These are phyloP conservation scores for Aspergillus hancockii DNA, from an alignment of 495 filamentous ascomycete species.

Conservation along the genomic window DNA sequence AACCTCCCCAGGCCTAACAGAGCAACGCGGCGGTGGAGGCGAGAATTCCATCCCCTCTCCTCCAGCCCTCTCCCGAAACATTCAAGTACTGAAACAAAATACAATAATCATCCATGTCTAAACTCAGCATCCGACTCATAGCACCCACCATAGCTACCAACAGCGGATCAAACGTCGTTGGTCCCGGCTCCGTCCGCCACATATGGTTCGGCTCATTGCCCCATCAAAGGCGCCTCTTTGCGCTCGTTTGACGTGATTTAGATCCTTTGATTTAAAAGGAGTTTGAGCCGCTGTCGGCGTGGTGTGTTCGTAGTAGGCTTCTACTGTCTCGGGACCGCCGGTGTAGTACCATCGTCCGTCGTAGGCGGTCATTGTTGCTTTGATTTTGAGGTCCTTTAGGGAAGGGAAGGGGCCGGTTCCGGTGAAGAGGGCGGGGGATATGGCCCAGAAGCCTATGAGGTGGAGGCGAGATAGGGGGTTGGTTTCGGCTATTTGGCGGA, in stretches of 20 bases:
- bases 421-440: constrained; percentile 10
- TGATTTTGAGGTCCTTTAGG: not conserved
- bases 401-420: constrained; percentile 3
- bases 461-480: not conserved
- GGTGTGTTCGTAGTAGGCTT: not conserved
- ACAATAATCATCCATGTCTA: not conserved
- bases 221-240: constrained; percentile 4
- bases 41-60: too few relatives aligned
- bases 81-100: not conserved
- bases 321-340: not conserved
- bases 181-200: constrained; percentile 9
- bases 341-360: constrained; percentile 18
- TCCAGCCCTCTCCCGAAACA: too few relatives aligned
- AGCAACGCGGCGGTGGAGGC: too few relatives aligned
- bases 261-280: not conserved
- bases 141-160: not conserved
- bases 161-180: constrained; percentile 2
- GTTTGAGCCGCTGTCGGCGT: not conserved
- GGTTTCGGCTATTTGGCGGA: constrained; percentile 9
- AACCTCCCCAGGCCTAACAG: too few relatives aligned
- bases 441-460: not conserved
- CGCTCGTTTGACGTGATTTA: not conserved
- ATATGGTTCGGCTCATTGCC: not conserved
- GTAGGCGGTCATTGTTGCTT: constrained; percentile 5
- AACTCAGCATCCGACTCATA: not conserved